Percentiles rank a stretch among this genome's conserved stretches.
phyloP scores from a whole-genome alignment of 2,329 filamentous ascomycete genomes.

The Ophiostoma sp. region DNA sequence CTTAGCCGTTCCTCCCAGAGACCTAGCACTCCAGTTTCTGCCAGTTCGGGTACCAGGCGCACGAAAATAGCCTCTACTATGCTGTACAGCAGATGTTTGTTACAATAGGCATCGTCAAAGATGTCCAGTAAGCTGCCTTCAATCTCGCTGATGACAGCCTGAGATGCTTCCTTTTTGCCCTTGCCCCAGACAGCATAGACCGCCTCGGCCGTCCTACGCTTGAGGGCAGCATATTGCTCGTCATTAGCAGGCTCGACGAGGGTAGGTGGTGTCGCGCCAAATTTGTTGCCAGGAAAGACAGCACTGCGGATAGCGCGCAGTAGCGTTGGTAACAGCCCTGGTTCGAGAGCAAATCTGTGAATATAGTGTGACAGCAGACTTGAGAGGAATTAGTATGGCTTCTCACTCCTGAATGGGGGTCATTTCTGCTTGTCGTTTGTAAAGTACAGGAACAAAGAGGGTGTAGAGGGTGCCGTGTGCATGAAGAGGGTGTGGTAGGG shows the following conservation, averaged over 20 bases:
- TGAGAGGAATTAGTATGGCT: constrained; percentile 18
- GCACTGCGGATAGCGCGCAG: constrained; percentile 67
- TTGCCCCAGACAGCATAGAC: constrained; percentile 20
- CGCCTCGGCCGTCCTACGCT: constrained; percentile 32
- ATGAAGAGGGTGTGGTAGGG: constrained; percentile 6
- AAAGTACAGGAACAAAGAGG: constrained; percentile 2
- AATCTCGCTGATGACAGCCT: constrained; percentile 48
- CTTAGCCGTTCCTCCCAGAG: constrained; percentile 66
- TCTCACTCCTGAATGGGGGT: neutral
- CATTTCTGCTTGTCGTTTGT: neutral
- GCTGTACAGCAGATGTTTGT: constrained; percentile 83
- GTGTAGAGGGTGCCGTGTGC: neutral
- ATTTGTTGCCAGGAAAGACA: constrained; percentile 80
- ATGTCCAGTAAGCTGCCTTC: constrained; percentile 63
- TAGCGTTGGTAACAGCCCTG: constrained; percentile 58
- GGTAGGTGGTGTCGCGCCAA: constrained; percentile 51
- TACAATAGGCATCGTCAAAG: constrained; percentile 78
- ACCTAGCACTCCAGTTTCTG: constrained; percentile 63
- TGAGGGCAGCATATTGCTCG: constrained; percentile 56
- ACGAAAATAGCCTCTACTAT: constrained; percentile 78
- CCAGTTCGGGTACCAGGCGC: constrained; percentile 76
- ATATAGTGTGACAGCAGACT: constrained; percentile 57
- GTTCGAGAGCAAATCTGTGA: constrained; percentile 54
- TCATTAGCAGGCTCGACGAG: constrained; percentile 56
- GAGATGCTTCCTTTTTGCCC: constrained; percentile 8